Evolutionary conservation across 345 rosid species (phyloP), one percentile per base, ranked within the genome.

Genomic region (Syzygium jambos): DNA sequence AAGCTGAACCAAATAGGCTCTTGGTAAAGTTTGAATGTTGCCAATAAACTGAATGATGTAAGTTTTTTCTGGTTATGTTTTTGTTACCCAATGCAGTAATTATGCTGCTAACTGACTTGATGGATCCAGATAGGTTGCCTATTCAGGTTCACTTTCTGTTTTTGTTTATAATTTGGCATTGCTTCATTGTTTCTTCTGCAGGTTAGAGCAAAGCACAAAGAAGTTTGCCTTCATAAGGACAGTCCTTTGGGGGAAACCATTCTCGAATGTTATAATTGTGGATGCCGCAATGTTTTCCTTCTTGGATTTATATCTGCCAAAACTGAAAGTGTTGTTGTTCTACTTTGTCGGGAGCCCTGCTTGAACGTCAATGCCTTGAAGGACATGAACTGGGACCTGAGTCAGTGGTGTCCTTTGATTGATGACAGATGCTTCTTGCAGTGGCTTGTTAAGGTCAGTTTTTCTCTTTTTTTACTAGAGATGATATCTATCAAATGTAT

Each of bases 331-430:
- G 99, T 98, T 89, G 99, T 98, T 25, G 99, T 98, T 85, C 99
- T 98, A 88, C 98, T 98, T 6, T 98, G 99, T 90, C 93, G 99
- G 91, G 99, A 98, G 85, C 99, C 99, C 53, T 98, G 99, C 92
- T 94, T 98, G 93, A 98, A 91, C 86, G 99, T 98, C 34, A 98
- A 98, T 91, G 99, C 99, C 54, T 89, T 98, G 92, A 98, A 98
- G 94, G 99, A 98, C 94, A 96, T 98, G 99, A 98, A 96, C 84
- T 98, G 99, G 99, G 99, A 98, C 90, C 91, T 96, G 86, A 98
- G 99, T 91, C 99, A 98, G 89, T 98, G 99, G 99, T 96, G 98
- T 87, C 99, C 99, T 85, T 93, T 98, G 88, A 98, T 98, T 90
- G 99, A 98, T 87, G 99, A 98, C 90, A 96, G 99, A 90, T 98